Evolutionary conservation across 176 grass and related monocot genomes (phyloP).

Genomic region (Areca catechu): DNA sequence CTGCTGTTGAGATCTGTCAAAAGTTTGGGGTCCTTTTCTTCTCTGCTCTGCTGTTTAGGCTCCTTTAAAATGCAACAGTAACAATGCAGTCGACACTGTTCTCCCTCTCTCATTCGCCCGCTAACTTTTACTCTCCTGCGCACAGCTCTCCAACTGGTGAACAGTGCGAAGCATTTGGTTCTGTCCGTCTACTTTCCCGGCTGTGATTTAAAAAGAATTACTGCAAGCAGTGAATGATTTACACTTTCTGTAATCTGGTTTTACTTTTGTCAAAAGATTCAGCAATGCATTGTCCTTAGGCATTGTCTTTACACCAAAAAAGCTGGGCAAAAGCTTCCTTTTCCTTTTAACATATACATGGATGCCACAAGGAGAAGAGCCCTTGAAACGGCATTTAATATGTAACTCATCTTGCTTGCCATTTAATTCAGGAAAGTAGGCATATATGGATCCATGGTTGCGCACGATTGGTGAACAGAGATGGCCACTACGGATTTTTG

Average conservation of each 20-base stretch:
- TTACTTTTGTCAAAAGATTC: constrained; percentile 13
- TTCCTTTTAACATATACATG: constrained; percentile 16
- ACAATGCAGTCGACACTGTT: too few relatives aligned
- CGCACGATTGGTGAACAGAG: constrained; percentile 4
- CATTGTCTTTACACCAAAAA: constrained; percentile 12
- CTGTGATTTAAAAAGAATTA: not conserved
- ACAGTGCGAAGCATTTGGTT: too few relatives aligned
- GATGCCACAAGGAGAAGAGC: not conserved
- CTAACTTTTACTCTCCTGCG: too few relatives aligned
- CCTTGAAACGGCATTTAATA: constrained; percentile 1
- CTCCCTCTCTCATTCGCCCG: too few relatives aligned
- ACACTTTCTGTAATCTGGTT: constrained; percentile 4
- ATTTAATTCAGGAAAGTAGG: not conserved
- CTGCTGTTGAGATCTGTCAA: too few relatives aligned
- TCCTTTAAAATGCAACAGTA: too few relatives aligned
- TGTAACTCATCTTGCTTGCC: not conserved
- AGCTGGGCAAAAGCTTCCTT: constrained; percentile 18
- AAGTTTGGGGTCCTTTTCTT: too few relatives aligned
- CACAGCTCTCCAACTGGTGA: too few relatives aligned
- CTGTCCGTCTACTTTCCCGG: not conserved
- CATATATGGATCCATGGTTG: not conserved
- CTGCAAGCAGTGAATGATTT: not conserved
- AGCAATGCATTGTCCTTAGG: constrained; percentile 3
- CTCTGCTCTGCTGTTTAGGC: too few relatives aligned
- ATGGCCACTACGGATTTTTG: not conserved